A percentile compares a stretch with the other conserved stretches of the same genome.
Evolutionary conservation across 495 filamentous ascomycete species (phyloP).

Genomic region (Halenospora varia): DNA sequence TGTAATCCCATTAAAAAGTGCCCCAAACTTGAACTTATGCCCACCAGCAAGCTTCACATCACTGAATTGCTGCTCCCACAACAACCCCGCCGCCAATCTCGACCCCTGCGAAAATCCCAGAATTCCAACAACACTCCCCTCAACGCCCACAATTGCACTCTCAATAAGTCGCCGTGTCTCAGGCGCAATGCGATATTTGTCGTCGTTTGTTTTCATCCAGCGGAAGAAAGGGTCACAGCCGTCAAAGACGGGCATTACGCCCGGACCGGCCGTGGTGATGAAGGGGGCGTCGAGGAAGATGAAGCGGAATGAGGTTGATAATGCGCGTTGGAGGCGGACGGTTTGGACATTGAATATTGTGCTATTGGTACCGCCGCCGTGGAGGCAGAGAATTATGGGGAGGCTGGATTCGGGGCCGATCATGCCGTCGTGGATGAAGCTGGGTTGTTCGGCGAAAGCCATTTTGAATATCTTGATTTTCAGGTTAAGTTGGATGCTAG

Average conservation of each 20-base stretch:
- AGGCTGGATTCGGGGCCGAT: constrained; percentile 4
- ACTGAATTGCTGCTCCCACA: constrained; percentile 23
- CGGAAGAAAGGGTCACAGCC: constrained; percentile 28
- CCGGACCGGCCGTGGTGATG: constrained; percentile 26
- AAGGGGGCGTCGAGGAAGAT: constrained; percentile 32
- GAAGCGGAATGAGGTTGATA: constrained; percentile 26
- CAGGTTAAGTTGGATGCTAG: no score
- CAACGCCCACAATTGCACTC: neutral
- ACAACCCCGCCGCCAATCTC: constrained; percentile 25
- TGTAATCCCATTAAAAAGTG: constrained; percentile 9
- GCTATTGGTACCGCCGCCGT: constrained; percentile 58
- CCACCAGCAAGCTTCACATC: neutral
- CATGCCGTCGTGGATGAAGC: constrained; percentile 32
- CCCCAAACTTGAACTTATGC: constrained; percentile 15
- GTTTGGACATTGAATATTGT: constrained; percentile 56
- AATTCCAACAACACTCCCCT: constrained; percentile 38
- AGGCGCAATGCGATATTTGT: neutral
- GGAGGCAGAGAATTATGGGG: constrained; percentile 52
- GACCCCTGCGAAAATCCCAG: constrained; percentile 28
- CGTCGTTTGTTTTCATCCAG: constrained; percentile 14
- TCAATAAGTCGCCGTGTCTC: constrained; percentile 9
- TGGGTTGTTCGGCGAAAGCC: neutral
- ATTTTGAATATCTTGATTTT: neutral
- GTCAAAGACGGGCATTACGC: constrained; percentile 33
- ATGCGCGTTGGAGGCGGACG: constrained; percentile 32